Percentiles rank a stretch among this genome's conserved stretches.
Conservation (phyloP, 768 basidiomycete genomes). For the Lenzites betulinus region DNA sequence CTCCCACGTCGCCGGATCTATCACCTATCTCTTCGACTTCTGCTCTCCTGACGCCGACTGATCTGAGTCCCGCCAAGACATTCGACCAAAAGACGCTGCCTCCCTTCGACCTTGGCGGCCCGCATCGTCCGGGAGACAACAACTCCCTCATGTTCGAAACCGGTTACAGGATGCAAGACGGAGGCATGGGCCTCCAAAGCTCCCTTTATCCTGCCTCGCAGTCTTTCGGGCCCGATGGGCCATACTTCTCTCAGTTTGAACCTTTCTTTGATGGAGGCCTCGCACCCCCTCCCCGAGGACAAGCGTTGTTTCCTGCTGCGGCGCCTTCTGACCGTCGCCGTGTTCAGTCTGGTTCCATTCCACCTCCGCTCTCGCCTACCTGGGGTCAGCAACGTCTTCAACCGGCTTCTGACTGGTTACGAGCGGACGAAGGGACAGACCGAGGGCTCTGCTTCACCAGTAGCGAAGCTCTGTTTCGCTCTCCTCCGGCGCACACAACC, state of each 20-base stretch:
- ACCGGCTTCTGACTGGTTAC: constrained; percentile 30
- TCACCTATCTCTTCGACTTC: constrained; percentile 75
- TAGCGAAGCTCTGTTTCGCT: constrained; percentile 21
- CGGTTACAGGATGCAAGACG: constrained; percentile 34
- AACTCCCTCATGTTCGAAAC: constrained; percentile 48
- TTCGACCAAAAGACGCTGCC: constrained; percentile 59
- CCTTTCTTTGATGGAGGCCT: constrained; percentile 46
- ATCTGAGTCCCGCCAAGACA: constrained; percentile 65
- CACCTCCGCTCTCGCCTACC: constrained; percentile 19
- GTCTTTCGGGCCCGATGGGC: constrained; percentile 15
- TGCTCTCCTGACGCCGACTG: constrained; percentile 72
- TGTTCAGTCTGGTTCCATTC: constrained; percentile 11
- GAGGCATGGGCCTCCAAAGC: background rate
- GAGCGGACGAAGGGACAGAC: constrained; percentile 22
- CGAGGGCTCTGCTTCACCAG: constrained; percentile 2
- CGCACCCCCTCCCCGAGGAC: constrained; percentile 38
- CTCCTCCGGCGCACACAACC: constrained; percentile 23
- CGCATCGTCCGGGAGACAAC: constrained; percentile 33
- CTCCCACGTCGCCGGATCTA: constrained; percentile 60
- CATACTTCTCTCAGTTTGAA: constrained; percentile 50
- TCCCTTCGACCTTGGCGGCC: constrained; percentile 47
- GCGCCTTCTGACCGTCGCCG: constrained; percentile 42
- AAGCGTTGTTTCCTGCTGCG: constrained; percentile 32
- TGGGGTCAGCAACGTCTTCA: constrained; percentile 27
- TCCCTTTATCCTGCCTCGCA: background rate